Evolutionary conservation across 306 rosid genomes (phyloP).

Genomic region (Lathyrus oleraceus): DNA sequence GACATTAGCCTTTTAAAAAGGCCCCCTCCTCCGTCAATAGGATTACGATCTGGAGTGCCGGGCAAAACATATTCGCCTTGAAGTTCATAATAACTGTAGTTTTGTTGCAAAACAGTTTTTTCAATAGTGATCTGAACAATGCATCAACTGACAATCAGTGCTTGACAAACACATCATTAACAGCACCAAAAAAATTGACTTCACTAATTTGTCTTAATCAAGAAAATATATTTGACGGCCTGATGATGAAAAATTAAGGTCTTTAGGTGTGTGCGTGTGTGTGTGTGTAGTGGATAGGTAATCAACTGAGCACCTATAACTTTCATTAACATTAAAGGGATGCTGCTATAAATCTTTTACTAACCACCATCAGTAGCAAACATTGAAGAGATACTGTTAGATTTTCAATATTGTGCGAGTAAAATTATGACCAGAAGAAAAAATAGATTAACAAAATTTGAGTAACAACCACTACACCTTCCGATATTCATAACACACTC

Average conservation of each 20-base stretch:
- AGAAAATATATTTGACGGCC: background rate
- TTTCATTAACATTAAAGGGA: slow-evolving; percentile 8
- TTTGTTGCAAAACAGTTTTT: slow-evolving; percentile 90
- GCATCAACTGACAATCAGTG: slow-evolving; percentile 33
- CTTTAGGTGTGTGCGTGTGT: background rate
- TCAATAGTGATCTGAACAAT: slow-evolving; percentile 81
- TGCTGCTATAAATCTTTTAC: slow-evolving; percentile 1
- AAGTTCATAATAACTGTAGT: slow-evolving; percentile 88
- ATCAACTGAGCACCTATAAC: background rate
- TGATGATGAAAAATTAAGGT: background rate
- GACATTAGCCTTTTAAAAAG: slow-evolving; percentile 74
- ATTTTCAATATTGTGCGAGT: slow-evolving; percentile 4
- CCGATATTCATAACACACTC: slow-evolving; percentile 12
- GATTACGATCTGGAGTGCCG: slow-evolving; percentile 81
- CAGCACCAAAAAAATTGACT: slow-evolving; percentile 13
- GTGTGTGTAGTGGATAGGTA: background rate
- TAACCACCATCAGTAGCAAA: background rate
- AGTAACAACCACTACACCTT: background rate
- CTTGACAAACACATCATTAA: slow-evolving; percentile 2
- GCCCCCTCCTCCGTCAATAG: slow-evolving; percentile 60
- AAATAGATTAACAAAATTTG: background rate
- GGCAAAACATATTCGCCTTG: slow-evolving; percentile 96
- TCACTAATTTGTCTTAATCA: slow-evolving; percentile 5
- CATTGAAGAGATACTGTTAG: slow-evolving; percentile 24
- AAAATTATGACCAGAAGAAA: background rate